These are phyloP conservation scores for Hymenoscyphus infarciens DNA, from an alignment of 2,329 filamentous ascomycete genomes.

Conservation along the genomic window DNA sequence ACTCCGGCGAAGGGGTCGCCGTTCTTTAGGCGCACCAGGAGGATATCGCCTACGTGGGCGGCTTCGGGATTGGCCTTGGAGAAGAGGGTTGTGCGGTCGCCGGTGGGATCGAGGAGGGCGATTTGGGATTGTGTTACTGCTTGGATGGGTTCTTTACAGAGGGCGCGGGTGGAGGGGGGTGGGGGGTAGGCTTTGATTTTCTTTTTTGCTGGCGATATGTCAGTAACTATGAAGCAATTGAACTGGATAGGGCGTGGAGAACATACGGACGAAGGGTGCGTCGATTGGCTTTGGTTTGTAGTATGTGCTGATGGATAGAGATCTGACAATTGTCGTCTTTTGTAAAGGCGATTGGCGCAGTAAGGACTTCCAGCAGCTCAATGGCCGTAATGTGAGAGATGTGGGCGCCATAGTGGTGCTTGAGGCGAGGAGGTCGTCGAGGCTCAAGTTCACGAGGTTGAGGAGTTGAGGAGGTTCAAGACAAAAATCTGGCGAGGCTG, in stretches of 20 bases:
- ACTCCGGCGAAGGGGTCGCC: conserved; percentile 89
- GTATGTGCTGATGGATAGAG: conserved; percentile 44
- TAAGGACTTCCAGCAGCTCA: conserved; percentile 66
- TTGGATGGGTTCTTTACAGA: conserved; percentile 64
- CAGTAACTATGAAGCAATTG: conserved; percentile 10
- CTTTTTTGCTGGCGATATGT: conserved; percentile 37
- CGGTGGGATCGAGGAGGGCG: conserved; percentile 74
- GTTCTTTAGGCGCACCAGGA: conserved; percentile 81
- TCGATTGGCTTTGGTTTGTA: conserved; percentile 41
- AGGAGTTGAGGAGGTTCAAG: too few species aligned
- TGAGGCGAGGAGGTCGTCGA: conserved; percentile 10
- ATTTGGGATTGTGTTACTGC: conserved; percentile 67
- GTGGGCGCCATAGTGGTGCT: conserved; percentile 30
- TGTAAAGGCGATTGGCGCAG: conserved; percentile 54
- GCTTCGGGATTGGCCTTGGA: conserved; percentile 71
- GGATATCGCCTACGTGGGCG: conserved; percentile 81
- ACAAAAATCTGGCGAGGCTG: conserved; percentile 23
- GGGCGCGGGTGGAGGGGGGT: conserved; percentile 50
- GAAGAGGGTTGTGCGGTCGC: conserved; percentile 79
- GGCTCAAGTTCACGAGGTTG: conserved; percentile 16
- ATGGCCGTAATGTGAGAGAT: conserved; percentile 53
- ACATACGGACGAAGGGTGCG: conserved; percentile 20
- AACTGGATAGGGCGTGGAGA: neutral
- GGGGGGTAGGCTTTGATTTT: conserved; percentile 51
- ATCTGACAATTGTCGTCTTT: conserved; percentile 40